Percentiles rank a stretch among this genome's conserved stretches.
Conservation (phyloP, 805 yeast species). For the Candida alai region DNA sequence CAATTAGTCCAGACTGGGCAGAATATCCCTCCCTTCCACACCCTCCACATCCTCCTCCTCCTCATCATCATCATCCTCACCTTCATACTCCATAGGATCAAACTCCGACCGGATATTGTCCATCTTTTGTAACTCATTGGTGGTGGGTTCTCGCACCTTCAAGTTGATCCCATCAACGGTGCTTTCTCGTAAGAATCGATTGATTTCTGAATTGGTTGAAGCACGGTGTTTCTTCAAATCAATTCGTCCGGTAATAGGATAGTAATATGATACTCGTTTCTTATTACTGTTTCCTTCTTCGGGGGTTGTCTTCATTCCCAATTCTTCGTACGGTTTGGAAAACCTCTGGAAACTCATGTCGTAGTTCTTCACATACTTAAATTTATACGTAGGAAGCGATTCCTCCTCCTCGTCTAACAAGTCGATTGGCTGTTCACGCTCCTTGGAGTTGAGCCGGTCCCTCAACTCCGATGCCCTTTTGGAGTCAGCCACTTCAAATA, state of each 20-base stretch:
- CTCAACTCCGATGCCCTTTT: constrained; percentile 21
- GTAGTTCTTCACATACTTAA: constrained; percentile 70
- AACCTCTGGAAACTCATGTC: constrained; percentile 59
- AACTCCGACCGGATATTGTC: constrained; percentile 64
- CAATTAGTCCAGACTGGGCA: too few relatives aligned
- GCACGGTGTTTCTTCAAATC: constrained; percentile 85
- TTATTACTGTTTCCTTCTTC: constrained; percentile 37
- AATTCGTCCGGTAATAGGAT: constrained; percentile 72
- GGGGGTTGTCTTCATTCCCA: constrained; percentile 56
- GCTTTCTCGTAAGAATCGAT: constrained; percentile 50
- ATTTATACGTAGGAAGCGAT: constrained; percentile 44
- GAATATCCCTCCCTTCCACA: constrained; percentile 10
- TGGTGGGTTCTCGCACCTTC: constrained; percentile 67
- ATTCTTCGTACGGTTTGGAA: constrained; percentile 52
- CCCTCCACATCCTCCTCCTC: constrained; percentile 13
- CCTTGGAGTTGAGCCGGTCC: constrained; percentile 33
- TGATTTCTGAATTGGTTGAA: constrained; percentile 49
- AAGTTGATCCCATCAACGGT: constrained; percentile 62
- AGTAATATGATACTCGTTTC: constrained; percentile 60
- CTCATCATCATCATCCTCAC: constrained; percentile 46
- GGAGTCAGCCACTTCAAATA: constrained; percentile 25
- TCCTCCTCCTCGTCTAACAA: constrained; percentile 44
- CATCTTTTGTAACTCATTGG: constrained; percentile 62
- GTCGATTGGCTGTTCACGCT: constrained; percentile 39
- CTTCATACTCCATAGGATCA: constrained; percentile 78